These are phyloP conservation scores for Inga leiocalycina DNA, from an alignment of 306 rosid genomes.

Conservation along the genomic window DNA sequence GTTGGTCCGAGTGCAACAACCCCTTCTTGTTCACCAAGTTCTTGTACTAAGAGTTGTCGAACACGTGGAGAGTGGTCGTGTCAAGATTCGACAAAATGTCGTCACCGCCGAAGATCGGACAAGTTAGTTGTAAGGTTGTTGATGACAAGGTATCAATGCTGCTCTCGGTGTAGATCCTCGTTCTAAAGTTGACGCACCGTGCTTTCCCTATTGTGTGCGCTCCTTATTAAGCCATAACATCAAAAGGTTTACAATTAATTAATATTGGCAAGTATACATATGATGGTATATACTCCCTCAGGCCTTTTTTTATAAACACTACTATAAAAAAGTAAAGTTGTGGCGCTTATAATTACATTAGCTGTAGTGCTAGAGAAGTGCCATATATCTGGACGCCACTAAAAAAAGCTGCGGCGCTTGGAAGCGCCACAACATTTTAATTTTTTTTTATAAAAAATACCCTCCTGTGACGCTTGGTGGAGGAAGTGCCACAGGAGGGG, in stretches of 20 bases:
- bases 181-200: conserved; percentile 42
- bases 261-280: too few species aligned
- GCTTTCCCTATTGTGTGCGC: conserved; percentile 66
- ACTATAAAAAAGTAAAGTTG: too few species aligned
- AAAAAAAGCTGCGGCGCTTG: too few species aligned
- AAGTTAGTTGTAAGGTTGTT: conserved; percentile 37
- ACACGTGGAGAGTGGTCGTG: conserved; percentile 34
- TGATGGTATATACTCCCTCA: too few species aligned
- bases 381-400: too few species aligned
- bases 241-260: background rate
- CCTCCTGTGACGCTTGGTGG: too few species aligned
- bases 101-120: conserved; percentile 55
- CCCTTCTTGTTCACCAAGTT: conserved; percentile 57
- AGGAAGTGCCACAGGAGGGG: too few species aligned
- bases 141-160: conserved; percentile 58
- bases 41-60: conserved; percentile 61
- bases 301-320: too few species aligned
- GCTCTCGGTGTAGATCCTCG: conserved; percentile 60
- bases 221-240: conserved; percentile 35
- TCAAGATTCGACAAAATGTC: conserved; percentile 55
- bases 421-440: too few species aligned
- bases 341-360: too few species aligned
- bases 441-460: too few species aligned
- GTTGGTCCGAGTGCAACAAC: conserved; percentile 63
- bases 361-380: too few species aligned